phyloP scores from a whole-genome alignment of 495 filamentous ascomycete species.

The Penicillium pancosmium region DNA sequence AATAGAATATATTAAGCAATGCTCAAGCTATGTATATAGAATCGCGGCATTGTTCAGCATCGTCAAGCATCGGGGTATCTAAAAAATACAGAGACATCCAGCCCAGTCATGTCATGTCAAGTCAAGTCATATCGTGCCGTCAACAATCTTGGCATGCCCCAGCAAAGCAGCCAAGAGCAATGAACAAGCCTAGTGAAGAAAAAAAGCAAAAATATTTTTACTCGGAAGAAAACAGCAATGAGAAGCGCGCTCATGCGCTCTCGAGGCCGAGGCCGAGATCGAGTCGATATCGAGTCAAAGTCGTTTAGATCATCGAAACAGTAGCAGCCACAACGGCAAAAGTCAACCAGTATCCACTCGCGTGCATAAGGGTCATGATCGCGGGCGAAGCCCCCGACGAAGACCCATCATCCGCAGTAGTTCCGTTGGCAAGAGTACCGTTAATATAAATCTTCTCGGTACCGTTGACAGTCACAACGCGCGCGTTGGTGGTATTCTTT shows the following conservation, averaged over 20 bases:
- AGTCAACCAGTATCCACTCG: conserved; percentile 65
- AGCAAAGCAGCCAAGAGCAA: not conserved
- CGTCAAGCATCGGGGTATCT: too few species aligned
- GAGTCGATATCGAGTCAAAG: not conserved
- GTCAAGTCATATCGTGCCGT: too few species aligned
- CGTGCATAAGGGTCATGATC: conserved; percentile 40
- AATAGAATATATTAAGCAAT: too few species aligned
- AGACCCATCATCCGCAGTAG: conserved; percentile 59
- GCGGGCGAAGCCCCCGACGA: conserved; percentile 33
- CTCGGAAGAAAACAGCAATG: too few species aligned
- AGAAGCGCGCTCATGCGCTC: too few species aligned
- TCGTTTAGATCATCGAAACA: conserved; percentile 43
- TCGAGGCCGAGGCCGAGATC: too few species aligned
- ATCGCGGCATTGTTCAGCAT: too few species aligned
- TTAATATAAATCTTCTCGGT: conserved; percentile 78
- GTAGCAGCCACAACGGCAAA: conserved; percentile 54
- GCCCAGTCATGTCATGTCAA: too few species aligned
- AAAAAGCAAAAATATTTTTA: too few species aligned
- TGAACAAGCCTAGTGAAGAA: not conserved
- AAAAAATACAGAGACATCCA: too few species aligned
- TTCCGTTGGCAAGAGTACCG: conserved; percentile 84
- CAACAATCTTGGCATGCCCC: not conserved
- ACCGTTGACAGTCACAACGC: conserved; percentile 68
- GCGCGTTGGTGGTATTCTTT: conserved; percentile 65
- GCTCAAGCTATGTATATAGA: too few species aligned